Conservation (phyloP, 257 asterid species). For the Nicotiana undulata region DNA sequence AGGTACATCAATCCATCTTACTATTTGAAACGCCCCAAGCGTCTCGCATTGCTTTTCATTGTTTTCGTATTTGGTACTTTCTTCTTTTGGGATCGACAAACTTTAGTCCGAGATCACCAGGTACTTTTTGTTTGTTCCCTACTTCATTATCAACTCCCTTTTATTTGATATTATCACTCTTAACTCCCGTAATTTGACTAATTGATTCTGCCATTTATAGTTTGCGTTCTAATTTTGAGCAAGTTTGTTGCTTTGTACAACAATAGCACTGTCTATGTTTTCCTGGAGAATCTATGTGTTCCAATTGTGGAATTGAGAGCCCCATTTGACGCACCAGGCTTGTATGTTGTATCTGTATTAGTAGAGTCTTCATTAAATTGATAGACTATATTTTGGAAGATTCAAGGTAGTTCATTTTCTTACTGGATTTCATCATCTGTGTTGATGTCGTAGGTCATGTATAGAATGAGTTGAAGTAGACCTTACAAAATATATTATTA, state of each 20-base stretch:
- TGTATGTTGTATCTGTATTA: neutral
- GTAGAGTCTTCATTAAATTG: neutral
- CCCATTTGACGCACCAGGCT: neutral
- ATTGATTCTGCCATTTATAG: neutral
- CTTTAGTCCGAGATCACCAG: conserved; percentile 81
- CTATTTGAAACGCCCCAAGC: conserved; percentile 88
- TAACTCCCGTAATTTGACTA: neutral
- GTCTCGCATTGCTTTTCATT: conserved; percentile 64
- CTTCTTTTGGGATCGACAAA: conserved; percentile 91
- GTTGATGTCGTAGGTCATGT: neutral
- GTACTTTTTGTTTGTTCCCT: conserved; percentile 15
- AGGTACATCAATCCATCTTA: conserved; percentile 73
- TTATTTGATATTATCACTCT: neutral
- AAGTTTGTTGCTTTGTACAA: neutral
- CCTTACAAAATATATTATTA: neutral
- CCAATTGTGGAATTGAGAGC: neutral
- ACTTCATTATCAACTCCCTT: neutral
- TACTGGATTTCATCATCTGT: neutral
- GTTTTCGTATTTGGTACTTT: conserved; percentile 48
- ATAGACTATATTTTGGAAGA: neutral
- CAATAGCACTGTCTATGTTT: neutral
- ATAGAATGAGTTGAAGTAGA: neutral
- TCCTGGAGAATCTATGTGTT: neutral
- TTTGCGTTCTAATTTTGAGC: neutral
- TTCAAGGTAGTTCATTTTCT: neutral